Evolutionary conservation across 371 early-diverging fungal species (phyloP), one percentile per base, ranked within the genome.

Genomic region (Chytridiales sp.): DNA sequence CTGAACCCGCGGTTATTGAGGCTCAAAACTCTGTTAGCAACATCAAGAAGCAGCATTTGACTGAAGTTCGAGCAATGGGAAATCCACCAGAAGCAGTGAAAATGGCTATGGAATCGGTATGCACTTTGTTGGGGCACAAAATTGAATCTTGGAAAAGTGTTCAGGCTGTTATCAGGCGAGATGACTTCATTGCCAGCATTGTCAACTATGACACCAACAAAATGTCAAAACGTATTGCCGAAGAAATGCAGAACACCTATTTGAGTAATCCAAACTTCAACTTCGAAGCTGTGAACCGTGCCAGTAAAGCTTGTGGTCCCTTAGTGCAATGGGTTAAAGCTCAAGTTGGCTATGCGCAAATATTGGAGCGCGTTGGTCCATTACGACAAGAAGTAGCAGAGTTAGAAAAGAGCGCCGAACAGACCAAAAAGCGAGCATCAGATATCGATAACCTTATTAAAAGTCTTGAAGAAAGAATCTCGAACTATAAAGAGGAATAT

Each of bases 251-350:
- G 26, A 72, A 77, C 35, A 83, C 84, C 36, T 98, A 87, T 74
- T 68, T 97, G 46, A 78, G 65, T 66, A 86, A 94, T 54, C 88
- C 95, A 41, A 83, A 83, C 56, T 98, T 85, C 69, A 94, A 93
- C 73, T 95, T 90, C 68, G 99, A 99, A 54, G 70, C 80, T 0
- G 94, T 98, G 31, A 94, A 94, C 74, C 91, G 93, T 57, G 99
- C 99, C n/a, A 90, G 91, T 69, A 94, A 93, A 75, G 99, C 99
- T 0, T 99, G 99, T 74, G 99, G 97, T 29, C 97, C 98, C 17
- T 75, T 99, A 26, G 96, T 93, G 53, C 87, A 93, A 68, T 99
- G 99, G 99, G 95, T 93, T 2, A 85, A 85, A 62, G 98, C 98
- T 19, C 99, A 97, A 77, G 92, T 95, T 31, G 85, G 86, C 62